phyloP scores from a whole-genome alignment of 2,329 filamentous ascomycete genomes.

The Colletotrichum sp. region DNA sequence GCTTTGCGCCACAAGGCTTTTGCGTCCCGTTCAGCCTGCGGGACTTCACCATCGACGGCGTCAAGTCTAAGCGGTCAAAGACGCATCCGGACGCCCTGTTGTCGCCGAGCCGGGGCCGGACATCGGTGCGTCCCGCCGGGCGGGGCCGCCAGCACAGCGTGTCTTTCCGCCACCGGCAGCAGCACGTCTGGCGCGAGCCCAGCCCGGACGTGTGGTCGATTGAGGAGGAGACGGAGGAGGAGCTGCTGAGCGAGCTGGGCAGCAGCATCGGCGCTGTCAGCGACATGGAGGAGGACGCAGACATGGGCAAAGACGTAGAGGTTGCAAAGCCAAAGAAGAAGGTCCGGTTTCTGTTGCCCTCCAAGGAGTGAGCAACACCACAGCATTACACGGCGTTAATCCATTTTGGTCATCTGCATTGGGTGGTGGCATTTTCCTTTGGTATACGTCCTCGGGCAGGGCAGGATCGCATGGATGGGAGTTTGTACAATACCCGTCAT shows the following conservation, averaged over 20 bases:
- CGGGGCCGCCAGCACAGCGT: conserved; percentile 31
- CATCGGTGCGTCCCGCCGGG: conserved; percentile 27
- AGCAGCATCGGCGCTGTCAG: conserved; percentile 32
- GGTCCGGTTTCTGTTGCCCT: conserved; percentile 60
- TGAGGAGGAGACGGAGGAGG: conserved; percentile 63
- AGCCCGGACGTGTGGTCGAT: conserved; percentile 66
- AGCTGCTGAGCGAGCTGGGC: conserved; percentile 49
- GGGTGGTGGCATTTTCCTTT: conserved; percentile 23
- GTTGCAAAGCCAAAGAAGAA: conserved; percentile 58
- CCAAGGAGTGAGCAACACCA: conserved; percentile 32
- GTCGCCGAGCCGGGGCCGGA: conserved; percentile 32
- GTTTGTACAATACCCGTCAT: conserved; percentile 4
- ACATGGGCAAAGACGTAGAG: conserved; percentile 36
- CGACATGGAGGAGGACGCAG: conserved; percentile 29
- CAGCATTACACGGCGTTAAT: conserved; percentile 7
- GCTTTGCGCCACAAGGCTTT: conserved; percentile 46
- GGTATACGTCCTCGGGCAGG: conserved; percentile 5
- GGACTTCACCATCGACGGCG: conserved; percentile 43
- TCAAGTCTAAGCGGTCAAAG: conserved; percentile 30
- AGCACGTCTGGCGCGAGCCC: conserved; percentile 60
- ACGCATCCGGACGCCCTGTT: conserved; percentile 36
- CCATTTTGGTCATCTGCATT: conserved; percentile 24
- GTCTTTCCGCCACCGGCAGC: conserved; percentile 41
- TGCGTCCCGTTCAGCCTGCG: conserved; percentile 45
- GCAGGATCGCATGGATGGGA: neutral